Evolutionary conservation across 2,329 filamentous ascomycete genomes (phyloP), one percentile per base, ranked within the genome.

Genomic region (Chaetomiaceae sp.): DNA sequence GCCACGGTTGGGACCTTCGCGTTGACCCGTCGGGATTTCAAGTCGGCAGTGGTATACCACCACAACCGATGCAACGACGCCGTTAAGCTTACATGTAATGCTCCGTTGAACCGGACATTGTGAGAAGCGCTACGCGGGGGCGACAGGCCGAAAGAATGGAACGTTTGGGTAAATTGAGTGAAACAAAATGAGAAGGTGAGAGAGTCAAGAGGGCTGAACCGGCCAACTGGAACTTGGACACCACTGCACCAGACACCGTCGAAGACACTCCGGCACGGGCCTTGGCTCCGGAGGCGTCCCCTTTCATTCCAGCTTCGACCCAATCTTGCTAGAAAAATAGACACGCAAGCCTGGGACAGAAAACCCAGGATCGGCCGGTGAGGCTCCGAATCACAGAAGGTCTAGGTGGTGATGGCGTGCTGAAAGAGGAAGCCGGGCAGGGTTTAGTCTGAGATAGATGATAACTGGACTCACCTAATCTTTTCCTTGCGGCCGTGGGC

Each of bases 311-410:
- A n/a, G n/a, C n/a, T n/a, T n/a, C n/a, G n/a, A n/a, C n/a, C n/a
- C n/a, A n/a, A 6, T 40, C 12, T 6, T 58, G 73, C 65, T 51
- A 40, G 48, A 23, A 43, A 38, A 43, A 43, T n/a, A 12, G 47
- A 51, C 47, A 17, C 31, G 47, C 39, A 51, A 44, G 38, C 38
- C 20, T 27, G 38, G 23, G 33, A 23, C 12, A 19, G 6, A 7
- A 29, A 20, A 27, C 14, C 27, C 29, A 23, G 38, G 29, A 27
- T 43, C 20, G 38, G 29, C n/a, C 36, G 44, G 20, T 25, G 39
- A 50, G 45, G 20, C 51, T 50, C 47, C 47, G 47, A 36, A 42
- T 27, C 27, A 37, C 31, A 44, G 20, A 20, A 17, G n/a, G n/a
- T n/a, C n/a, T n/a, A n/a, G n/a, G n/a, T 27, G 23, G 15, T 43